These are phyloP conservation scores for Sutorius eximius DNA, from an alignment of 1,284 basidiomycete species.

Conservation along the genomic window DNA sequence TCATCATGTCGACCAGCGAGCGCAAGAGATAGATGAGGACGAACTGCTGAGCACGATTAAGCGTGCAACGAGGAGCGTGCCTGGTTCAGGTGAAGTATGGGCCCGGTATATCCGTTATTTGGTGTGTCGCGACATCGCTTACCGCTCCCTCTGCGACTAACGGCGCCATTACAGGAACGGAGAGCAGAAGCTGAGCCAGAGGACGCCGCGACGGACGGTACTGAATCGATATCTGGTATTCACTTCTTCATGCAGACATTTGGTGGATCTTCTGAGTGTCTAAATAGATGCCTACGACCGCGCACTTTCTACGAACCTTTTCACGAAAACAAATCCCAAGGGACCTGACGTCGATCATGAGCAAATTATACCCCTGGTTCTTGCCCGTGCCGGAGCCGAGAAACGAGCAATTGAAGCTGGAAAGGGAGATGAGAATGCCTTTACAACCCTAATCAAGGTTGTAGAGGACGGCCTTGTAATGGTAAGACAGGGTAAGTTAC, in stretches of 20 bases:
- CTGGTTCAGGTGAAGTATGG: conserved; percentile 71
- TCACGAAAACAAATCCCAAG: conserved; percentile 37
- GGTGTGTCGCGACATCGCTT: conserved; percentile 36
- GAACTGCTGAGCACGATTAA: conserved; percentile 43
- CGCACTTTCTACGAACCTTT: conserved; percentile 53
- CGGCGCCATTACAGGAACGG: conserved; percentile 38
- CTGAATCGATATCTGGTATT: conserved; percentile 40
- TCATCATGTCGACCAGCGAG: conserved; percentile 41
- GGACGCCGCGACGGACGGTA: conserved; percentile 27
- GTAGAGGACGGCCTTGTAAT: conserved; percentile 61
- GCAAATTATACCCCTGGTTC: conserved; percentile 62
- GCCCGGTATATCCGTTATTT: conserved; percentile 68
- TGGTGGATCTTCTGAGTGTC: conserved; percentile 4
- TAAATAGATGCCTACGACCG: conserved; percentile 55
- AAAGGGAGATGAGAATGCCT: conserved; percentile 44
- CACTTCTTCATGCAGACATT: neutral
- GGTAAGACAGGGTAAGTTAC: conserved; percentile 52
- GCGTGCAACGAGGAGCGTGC: conserved; percentile 66
- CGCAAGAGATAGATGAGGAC: conserved; percentile 43
- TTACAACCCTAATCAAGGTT: conserved; percentile 52
- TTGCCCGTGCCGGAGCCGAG: conserved; percentile 68
- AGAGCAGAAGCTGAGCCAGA: conserved; percentile 30
- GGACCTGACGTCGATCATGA: conserved; percentile 50
- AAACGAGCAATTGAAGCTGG: conserved; percentile 53
- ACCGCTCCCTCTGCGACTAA: neutral